Percentiles rank a stretch among this genome's conserved stretches.
phyloP scores from a whole-genome alignment of 208 protist genomes.

The Leishmania major region DNA sequence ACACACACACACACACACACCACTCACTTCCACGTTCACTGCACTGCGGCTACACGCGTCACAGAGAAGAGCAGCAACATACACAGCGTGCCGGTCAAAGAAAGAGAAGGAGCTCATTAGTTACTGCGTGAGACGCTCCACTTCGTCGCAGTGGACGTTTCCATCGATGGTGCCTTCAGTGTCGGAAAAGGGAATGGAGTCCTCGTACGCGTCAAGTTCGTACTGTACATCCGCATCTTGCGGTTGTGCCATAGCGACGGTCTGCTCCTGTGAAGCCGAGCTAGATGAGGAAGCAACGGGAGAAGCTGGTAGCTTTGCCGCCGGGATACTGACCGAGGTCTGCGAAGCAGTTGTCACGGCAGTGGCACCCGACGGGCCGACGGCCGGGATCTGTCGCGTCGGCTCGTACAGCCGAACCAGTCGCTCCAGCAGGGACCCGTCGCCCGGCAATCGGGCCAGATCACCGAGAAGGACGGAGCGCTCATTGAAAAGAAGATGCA shows the following conservation, averaged over 20 bases:
- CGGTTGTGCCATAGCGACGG: not conserved
- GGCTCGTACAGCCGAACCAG: constrained; percentile 19
- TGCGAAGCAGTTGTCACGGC: not conserved
- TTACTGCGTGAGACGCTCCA: constrained; percentile 27
- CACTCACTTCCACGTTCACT: too few species aligned
- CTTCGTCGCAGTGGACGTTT: constrained; percentile 31
- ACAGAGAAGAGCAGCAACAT: not conserved
- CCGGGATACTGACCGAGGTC: not conserved
- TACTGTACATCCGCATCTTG: constrained; percentile 18
- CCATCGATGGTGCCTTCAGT: constrained; percentile 28
- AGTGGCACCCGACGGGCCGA: not conserved
- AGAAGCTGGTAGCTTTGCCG: not conserved
- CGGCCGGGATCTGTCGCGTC: not conserved
- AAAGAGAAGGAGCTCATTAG: not conserved
- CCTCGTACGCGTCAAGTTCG: constrained; percentile 57
- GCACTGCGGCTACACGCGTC: not conserved
- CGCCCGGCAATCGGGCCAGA: constrained; percentile 35
- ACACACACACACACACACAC: not conserved
- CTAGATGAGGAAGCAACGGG: not conserved
- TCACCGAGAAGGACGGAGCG: constrained; percentile 57
- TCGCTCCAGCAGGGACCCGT: constrained; percentile 41
- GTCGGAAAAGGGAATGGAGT: constrained; percentile 68
- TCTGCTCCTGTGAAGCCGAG: not conserved
- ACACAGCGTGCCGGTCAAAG: not conserved
- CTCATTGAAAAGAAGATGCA: constrained; percentile 36